Evolutionary conservation across 2,329 filamentous ascomycete species (phyloP).

Genomic region (Xylaria sp.): DNA sequence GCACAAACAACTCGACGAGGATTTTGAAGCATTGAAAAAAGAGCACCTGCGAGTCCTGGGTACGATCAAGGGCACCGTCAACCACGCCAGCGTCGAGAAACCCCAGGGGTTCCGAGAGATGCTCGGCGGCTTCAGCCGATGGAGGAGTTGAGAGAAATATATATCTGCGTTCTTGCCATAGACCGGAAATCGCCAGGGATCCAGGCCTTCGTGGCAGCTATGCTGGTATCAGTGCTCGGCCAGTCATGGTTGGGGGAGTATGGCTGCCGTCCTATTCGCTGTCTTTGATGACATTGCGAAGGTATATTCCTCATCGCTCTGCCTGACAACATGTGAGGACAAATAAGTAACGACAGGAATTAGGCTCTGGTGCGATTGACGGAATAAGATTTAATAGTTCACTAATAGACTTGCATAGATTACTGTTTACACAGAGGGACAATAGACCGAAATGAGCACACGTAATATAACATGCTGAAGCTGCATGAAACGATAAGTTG

Average conservation of each 20-base stretch:
- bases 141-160: conserved; percentile 31
- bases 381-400: conserved; percentile 29
- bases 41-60: conserved; percentile 62
- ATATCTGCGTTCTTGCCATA: conserved; percentile 27
- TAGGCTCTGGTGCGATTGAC: conserved; percentile 26
- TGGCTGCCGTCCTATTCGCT: conserved; percentile 44
- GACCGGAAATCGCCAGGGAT: conserved; percentile 42
- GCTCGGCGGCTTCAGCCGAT: conserved; percentile 39
- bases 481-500: neutral
- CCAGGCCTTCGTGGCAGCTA: conserved; percentile 44
- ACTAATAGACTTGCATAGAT: conserved; percentile 5
- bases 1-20: conserved; percentile 72
- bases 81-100: conserved; percentile 46
- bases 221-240: conserved; percentile 41
- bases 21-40: conserved; percentile 67
- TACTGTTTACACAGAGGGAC: neutral
- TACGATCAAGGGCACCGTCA: conserved; percentile 49
- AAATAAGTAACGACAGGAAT: neutral
- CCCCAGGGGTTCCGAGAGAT: conserved; percentile 46
- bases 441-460: conserved; percentile 19
- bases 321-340: neutral
- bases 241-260: conserved; percentile 46
- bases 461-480: neutral
- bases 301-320: conserved; percentile 22
- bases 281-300: conserved; percentile 45